Base-by-base conservation (phyloP, 306 rosid species). In the Cajanus cajan region DNA sequence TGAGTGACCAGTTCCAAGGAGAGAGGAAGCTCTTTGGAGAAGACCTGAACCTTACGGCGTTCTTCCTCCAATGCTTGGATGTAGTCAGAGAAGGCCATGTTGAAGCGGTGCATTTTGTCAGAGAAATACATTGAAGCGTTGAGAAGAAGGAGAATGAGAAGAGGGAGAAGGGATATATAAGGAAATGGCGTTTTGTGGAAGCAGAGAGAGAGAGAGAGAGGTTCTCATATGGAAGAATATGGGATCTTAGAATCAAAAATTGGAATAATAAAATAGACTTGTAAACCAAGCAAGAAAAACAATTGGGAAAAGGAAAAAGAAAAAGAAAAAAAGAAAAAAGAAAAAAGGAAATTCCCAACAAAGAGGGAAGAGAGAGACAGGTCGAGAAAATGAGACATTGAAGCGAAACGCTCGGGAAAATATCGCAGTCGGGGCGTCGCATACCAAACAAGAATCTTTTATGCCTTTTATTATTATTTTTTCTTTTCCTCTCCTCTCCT, bases 341-440 rank as follows among this genome's bases (percentile, higher is more conserved):
- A 21, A 43, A 5, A 18, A 8, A 33, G 58, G 39, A 44, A 61
- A 18, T 36, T 77, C 61, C 52, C 6, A 37, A 43, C 22, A 39
- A 7, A n/a, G 44, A 64, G 43, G 71, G 64, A 22, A 61, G n/a
- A 21, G 21, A 65, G 71, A 65, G 50, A 65, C 14, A 9, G 24
- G 11, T 39, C n/a, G 78, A 28, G 43, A 75, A 65, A 73, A 54
- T n/a, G 59, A 62, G 64, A 11, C 79, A 71, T 68, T 40, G 73
- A 4, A 48, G 78, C 44, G 55, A 44, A 64, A 39, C 41, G 80
- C 22, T 45, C 47, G 79, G 83, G 83, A 69, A 83, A 80, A 80
- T 67, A 66, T 77, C 96, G 80, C 68, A 72, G 93, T 85, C 98
- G 96, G 73, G 97, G 74, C 97, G 97, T 94, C 97, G 97, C 98